A percentile compares a stretch with the other conserved stretches of the same genome.
Conservation (phyloP, 257 asterid species). For the Voacanga thouarsii region DNA sequence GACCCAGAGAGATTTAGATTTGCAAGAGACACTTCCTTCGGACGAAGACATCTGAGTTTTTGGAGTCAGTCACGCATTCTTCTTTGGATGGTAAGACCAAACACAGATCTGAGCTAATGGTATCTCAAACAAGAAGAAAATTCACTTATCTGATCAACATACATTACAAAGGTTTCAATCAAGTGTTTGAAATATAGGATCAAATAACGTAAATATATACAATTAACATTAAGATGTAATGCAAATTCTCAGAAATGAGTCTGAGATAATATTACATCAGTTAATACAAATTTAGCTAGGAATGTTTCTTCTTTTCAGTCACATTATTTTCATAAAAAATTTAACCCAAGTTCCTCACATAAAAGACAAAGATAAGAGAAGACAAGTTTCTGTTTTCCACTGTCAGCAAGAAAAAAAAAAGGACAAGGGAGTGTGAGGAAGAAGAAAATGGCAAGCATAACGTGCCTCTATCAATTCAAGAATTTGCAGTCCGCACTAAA, state of each 20-base stretch:
- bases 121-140: not conserved
- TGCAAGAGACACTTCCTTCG: conserved; percentile 61
- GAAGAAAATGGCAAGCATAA: not conserved
- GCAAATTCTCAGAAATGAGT: not conserved
- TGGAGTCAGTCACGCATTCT: conserved; percentile 50
- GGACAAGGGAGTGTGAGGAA: too few species aligned
- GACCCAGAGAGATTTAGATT: conserved; percentile 60
- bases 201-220: not conserved
- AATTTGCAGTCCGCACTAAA: too few species aligned
- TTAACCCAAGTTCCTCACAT: not conserved
- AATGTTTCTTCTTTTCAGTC: not conserved
- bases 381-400: not conserved
- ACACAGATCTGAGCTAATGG: not conserved
- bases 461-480: not conserved
- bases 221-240: not conserved
- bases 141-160: too few species aligned
- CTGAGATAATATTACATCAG: not conserved
- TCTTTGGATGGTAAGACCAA: conserved; percentile 39
- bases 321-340: not conserved
- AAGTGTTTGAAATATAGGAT: not conserved
- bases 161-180: not conserved
- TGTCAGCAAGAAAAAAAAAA: not conserved
- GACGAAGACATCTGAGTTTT: conserved; percentile 52
- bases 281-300: not conserved
- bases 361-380: too few species aligned